Base-by-base conservation (phyloP, 495 filamentous ascomycete genomes). In the Penicillium subrubescens region DNA sequence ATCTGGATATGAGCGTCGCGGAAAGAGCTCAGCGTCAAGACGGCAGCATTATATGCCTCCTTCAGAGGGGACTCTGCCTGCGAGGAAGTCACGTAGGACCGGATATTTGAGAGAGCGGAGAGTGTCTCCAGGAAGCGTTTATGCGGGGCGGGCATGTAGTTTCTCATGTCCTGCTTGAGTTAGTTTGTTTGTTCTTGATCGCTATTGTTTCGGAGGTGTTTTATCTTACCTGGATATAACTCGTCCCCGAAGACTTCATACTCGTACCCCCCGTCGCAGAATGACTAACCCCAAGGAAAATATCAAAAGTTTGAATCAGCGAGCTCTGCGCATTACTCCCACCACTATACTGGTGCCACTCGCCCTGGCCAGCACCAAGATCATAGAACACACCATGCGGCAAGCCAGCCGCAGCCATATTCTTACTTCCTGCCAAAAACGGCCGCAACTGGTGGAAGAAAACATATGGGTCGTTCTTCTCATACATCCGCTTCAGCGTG, bases 311-410 rank as follows among this genome's bases (percentile, higher is more conserved):
- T 70, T 97, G 94, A 65, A 99, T 93, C 31, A 98, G 75, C 4
- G 92, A 95, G 79, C 91, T 94, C 74, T 99, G 95, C 0, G 92
- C 94, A 73, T 98, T 98, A 72, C 92, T 96, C 0, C 95, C 95
- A 29, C 95, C 95, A 46, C 90, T 87, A 68, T 90, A 90, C 68
- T 95, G 89, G 58, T 87, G 84, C 79, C 91, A 97, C 1, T 83
- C 75, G 10, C 87, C 88, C 14, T 81, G 76, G 15, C 90, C 88
- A 2, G 82, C 80, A n/a, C 91, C 91, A 50, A 90, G 81, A 65
- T 97, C 93, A 71, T 97, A 97, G 37, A 92, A 85, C 23, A 99
- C 89, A 1, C 95, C 95, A 67, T 87, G 83, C 0, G 96, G 92
- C 33, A 99, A 78, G 0, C 95, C 95, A 1, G 94, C 94, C n/a